Evolutionary conservation across 352 stramenopile genomes (phyloP).

Genomic region (Blastocystis hominis): DNA sequence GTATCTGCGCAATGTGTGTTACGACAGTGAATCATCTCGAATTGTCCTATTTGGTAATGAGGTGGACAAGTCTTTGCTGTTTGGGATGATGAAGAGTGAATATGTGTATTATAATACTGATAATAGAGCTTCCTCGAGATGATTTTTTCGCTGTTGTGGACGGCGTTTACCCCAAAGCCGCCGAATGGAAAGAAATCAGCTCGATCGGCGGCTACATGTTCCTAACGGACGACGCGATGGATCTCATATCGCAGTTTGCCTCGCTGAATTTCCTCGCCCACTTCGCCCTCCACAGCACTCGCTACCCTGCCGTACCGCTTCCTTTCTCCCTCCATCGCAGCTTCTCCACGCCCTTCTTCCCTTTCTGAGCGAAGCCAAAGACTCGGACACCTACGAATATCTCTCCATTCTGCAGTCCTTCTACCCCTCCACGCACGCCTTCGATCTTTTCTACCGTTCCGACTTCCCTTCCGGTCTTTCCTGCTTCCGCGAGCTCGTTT

Average conservation of each 20-base stretch:
- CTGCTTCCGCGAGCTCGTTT: conserved; percentile 18
- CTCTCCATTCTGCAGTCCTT: conserved; percentile 19
- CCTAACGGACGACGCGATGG: background rate
- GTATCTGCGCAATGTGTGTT: conserved; percentile 40
- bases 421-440: background rate
- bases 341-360: background rate
- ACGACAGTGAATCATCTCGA: background rate
- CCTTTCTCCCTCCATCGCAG: background rate
- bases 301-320: background rate
- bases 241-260: conserved; percentile 1
- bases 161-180: background rate
- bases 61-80: background rate
- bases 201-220: background rate
- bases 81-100: background rate
- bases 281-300: background rate
- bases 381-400: conserved; percentile 6
- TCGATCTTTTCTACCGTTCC: background rate
- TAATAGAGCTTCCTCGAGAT: background rate
- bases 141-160: conserved; percentile 30
- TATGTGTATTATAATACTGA: background rate
- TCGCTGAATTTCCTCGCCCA: conserved; percentile 21
- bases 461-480: background rate
- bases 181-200: background rate
- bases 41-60: background rate
- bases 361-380: background rate